These are phyloP conservation scores for Mortierella sp. DNA, from an alignment of 371 early-diverging fungal species.

Conservation along the genomic window DNA sequence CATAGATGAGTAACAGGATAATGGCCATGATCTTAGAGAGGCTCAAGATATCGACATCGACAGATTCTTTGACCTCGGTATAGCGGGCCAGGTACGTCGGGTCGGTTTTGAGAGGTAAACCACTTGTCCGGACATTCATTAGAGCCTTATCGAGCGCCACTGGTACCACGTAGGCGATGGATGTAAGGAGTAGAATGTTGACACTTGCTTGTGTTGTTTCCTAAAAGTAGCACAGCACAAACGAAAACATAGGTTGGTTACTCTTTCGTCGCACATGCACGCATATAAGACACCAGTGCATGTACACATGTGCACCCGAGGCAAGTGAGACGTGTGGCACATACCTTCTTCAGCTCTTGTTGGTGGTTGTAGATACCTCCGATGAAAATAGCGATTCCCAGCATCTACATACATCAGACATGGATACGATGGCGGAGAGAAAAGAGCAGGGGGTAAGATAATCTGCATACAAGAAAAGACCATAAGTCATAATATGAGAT, in stretches of 20 bases:
- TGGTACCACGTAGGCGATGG: slow-evolving; percentile 81
- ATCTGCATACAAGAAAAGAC: not conserved
- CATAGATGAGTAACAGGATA: slow-evolving; percentile 80
- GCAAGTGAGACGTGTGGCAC: not conserved
- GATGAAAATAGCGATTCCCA: slow-evolving; percentile 37
- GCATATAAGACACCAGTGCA: not conserved
- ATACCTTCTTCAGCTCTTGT: slow-evolving; percentile 23
- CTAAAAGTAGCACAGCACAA: not conserved
- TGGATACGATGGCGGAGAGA: not conserved
- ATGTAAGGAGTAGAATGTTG: slow-evolving; percentile 64
- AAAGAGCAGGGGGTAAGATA: not conserved
- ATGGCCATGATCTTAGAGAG: slow-evolving; percentile 82
- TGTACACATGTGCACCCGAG: not conserved
- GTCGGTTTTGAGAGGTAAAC: not conserved
- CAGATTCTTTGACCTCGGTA: slow-evolving; percentile 23
- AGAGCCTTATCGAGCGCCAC: slow-evolving; percentile 77
- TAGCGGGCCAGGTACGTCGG: not conserved
- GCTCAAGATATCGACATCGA: slow-evolving; percentile 63
- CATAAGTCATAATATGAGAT: slow-evolving; percentile 54
- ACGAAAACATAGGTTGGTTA: not conserved
- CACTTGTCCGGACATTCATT: slow-evolving; percentile 21
- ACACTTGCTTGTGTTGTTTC: slow-evolving; percentile 45
- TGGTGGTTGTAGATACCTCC: slow-evolving; percentile 37
- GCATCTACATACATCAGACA: slow-evolving; percentile 22
- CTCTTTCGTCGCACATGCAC: too few species aligned